Conservation (phyloP, 2,329 filamentous ascomycete species). For the Tympanopsis confertula region DNA sequence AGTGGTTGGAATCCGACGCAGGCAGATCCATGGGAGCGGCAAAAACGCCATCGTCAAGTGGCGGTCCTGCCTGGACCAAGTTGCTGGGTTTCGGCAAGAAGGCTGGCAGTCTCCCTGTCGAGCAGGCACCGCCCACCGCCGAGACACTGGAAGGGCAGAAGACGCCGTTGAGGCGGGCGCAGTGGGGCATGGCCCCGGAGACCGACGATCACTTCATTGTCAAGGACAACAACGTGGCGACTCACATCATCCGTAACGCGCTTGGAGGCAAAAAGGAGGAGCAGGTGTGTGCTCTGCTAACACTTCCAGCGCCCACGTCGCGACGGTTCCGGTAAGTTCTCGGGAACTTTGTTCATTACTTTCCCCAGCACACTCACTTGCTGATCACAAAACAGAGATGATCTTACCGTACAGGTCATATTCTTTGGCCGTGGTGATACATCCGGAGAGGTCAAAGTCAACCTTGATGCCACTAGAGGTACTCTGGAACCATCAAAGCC, state of each 20-base stretch:
- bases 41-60: constrained; percentile 33
- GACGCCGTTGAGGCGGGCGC: constrained; percentile 74
- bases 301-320: constrained; percentile 80
- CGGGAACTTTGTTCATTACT: neutral
- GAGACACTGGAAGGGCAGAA: constrained; percentile 58
- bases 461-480: constrained; percentile 71
- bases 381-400: constrained; percentile 48
- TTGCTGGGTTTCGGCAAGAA: constrained; percentile 29
- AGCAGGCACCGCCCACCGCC: constrained; percentile 37
- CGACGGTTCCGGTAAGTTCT: constrained; percentile 68
- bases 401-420: constrained; percentile 93
- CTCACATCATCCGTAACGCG: constrained; percentile 88
- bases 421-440: constrained; percentile 82
- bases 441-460: constrained; percentile 69
- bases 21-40: constrained; percentile 11
- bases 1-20: constrained; percentile 81
- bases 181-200: constrained; percentile 73
- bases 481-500: constrained; percentile 18
- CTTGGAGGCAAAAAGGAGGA: constrained; percentile 87
- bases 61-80: constrained; percentile 63
- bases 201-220: constrained; percentile 78
- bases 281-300: constrained; percentile 84
- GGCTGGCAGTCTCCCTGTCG: constrained; percentile 56
- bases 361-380: neutral
- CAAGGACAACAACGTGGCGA: constrained; percentile 90